Evolutionary conservation across 495 filamentous ascomycete species (phyloP).

Genomic region (Hypoxylon fragiforme): DNA sequence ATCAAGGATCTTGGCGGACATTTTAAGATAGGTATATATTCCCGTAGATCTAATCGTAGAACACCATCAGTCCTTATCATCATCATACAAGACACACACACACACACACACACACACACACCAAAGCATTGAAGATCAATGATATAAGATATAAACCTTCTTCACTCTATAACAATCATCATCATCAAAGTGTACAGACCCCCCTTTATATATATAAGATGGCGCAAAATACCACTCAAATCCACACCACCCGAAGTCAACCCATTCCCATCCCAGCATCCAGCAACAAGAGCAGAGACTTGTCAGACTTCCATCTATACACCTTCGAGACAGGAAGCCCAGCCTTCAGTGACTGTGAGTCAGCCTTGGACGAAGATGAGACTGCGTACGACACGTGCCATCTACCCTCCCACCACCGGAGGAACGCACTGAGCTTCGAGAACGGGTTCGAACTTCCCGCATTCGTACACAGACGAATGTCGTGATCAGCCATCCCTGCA

Average conservation of each 20-base stretch:
- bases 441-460: constrained; percentile 31
- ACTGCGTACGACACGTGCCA: constrained; percentile 25
- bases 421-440: constrained; percentile 29
- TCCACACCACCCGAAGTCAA: constrained; percentile 10
- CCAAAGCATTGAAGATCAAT: neutral
- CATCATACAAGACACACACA: constrained; percentile 3
- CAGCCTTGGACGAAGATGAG: constrained; percentile 30
- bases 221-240: constrained; percentile 10
- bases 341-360: constrained; percentile 28
- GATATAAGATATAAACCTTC: neutral
- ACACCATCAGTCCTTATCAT: constrained; percentile 10
- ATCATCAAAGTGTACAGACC: too few species aligned
- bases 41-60: constrained; percentile 14
- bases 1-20: too few species aligned
- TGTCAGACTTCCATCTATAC: constrained; percentile 2
- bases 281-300: constrained; percentile 11
- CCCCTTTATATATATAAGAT: too few species aligned
- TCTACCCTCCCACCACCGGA: constrained; percentile 27
- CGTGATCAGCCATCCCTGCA: too few species aligned
- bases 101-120: neutral
- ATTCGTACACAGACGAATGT: constrained; percentile 29
- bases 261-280: constrained; percentile 23
- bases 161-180: too few species aligned
- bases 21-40: constrained; percentile 24
- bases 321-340: constrained; percentile 20